Evolutionary conservation across 2,329 filamentous ascomycete genomes (phyloP).

Genomic region (Pseudogymnoascus sp.): DNA sequence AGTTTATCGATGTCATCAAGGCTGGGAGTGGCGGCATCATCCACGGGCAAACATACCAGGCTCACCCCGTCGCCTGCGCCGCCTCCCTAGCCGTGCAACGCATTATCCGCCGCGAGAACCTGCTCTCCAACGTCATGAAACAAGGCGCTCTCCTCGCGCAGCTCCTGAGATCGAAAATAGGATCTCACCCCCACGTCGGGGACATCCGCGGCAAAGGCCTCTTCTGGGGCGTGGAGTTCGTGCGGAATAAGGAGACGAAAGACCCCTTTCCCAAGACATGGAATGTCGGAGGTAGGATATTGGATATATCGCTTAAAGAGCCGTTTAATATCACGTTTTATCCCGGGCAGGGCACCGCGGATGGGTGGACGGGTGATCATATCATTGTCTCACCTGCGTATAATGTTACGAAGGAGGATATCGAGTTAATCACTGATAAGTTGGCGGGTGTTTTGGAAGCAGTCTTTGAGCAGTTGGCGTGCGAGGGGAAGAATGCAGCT

Average conservation of each 20-base stretch:
- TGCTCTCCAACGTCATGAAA: conserved; percentile 48
- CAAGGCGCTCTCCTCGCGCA: conserved; percentile 44
- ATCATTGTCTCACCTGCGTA: conserved; percentile 54
- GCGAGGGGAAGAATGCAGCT: background rate
- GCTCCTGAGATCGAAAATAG: conserved; percentile 36
- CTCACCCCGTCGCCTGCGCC: conserved; percentile 49
- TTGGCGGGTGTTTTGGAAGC: conserved; percentile 37
- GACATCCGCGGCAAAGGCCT: conserved; percentile 53
- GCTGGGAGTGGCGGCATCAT: conserved; percentile 19
- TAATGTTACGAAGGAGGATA: conserved; percentile 43
- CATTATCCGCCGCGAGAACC: conserved; percentile 46
- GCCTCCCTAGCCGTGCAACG: conserved; percentile 55
- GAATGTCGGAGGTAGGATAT: conserved; percentile 39
- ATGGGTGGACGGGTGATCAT: conserved; percentile 52
- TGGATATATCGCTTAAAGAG: conserved; percentile 34
- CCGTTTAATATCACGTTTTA: conserved; percentile 50
- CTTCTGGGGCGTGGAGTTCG: conserved; percentile 50
- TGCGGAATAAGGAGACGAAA: conserved; percentile 41
- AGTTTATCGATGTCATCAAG: conserved; percentile 37
- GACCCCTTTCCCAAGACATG: conserved; percentile 36
- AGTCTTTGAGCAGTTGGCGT: conserved; percentile 22
- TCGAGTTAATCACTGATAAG: conserved; percentile 44
- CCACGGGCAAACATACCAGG: conserved; percentile 50
- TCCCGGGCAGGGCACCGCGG: conserved; percentile 45
- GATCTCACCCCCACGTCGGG: conserved; percentile 42